Conservation (phyloP, 306 rosid genomes). For the Hippophae rhamnoides region DNA sequence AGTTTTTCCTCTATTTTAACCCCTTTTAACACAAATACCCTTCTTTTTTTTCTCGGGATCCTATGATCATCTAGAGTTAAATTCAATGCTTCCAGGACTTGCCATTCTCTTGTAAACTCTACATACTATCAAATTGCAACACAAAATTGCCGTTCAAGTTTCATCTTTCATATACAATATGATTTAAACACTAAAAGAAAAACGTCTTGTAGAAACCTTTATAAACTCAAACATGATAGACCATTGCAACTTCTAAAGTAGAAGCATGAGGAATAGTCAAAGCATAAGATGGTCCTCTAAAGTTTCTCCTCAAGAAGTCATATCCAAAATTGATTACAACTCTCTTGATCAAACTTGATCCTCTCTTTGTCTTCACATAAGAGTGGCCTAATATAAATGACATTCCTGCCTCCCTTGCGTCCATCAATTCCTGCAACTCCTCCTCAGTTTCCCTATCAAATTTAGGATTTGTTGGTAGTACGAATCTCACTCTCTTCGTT, state of each 20-base stretch:
- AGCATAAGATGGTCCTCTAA: constrained; percentile 82
- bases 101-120: constrained; percentile 5
- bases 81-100: background rate
- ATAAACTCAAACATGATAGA: constrained; percentile 53
- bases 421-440: constrained; percentile 80
- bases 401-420: constrained; percentile 92
- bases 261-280: constrained; percentile 83
- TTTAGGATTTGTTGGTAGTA: constrained; percentile 59
- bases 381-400: constrained; percentile 94
- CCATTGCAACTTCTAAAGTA: constrained; percentile 92
- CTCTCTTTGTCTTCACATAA: constrained; percentile 84
- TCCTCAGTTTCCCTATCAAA: constrained; percentile 44
- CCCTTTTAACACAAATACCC: too few relatives aligned
- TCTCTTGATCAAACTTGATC: constrained; percentile 71
- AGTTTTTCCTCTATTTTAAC: too few relatives aligned
- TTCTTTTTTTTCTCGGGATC: too few relatives aligned
- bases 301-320: constrained; percentile 89
- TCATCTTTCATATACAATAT: constrained; percentile 34
- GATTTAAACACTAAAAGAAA: constrained; percentile 6
- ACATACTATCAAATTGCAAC: constrained; percentile 5
- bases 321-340: constrained; percentile 69
- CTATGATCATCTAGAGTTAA: too few relatives aligned
- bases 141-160: constrained; percentile 14
- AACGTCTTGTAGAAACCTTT: background rate
- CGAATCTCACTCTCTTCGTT: constrained; percentile 72